These are phyloP conservation scores for Primulina tabacum DNA, from an alignment of 257 asterid species.

Conservation along the genomic window DNA sequence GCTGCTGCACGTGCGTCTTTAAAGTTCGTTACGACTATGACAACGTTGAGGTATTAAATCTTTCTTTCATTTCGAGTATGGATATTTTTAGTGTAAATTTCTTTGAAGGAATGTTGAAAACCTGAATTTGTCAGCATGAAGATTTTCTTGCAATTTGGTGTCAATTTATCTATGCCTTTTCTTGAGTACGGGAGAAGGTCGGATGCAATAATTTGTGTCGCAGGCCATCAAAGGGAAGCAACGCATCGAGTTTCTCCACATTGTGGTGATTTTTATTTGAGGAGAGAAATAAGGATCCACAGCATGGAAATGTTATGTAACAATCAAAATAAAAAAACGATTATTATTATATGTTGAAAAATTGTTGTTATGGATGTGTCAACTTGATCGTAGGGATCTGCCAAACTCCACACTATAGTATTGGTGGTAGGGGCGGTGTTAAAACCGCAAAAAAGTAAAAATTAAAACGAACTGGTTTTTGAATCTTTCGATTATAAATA, in stretches of 20 bases:
- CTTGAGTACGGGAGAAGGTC: conserved; percentile 49
- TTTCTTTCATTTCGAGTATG: neutral
- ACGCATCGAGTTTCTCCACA: conserved; percentile 11
- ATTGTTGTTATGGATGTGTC: too few relatives aligned
- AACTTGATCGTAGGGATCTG: too few relatives aligned
- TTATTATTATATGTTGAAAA: too few relatives aligned
- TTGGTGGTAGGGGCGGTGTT: too few relatives aligned
- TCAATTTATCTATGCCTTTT: neutral
- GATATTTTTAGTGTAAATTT: neutral
- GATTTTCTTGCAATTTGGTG: too few relatives aligned
- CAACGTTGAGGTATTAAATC: conserved; percentile 42
- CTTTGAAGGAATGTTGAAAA: too few relatives aligned
- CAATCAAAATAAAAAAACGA: too few relatives aligned
- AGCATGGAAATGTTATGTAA: neutral
- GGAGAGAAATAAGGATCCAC: neutral
- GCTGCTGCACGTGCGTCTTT: neutral
- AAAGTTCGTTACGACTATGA: conserved; percentile 21
- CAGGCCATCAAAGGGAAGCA: conserved; percentile 45
- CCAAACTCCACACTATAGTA: too few relatives aligned
- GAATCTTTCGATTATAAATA: too few relatives aligned
- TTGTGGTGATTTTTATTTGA: neutral
- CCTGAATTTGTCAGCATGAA: too few relatives aligned
- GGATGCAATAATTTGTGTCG: conserved; percentile 44
- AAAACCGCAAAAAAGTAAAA: too few relatives aligned
- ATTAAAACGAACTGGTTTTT: too few relatives aligned